A percentile compares a stretch with the other conserved stretches of the same genome.
Conservation (phyloP, 2,329 filamentous ascomycete genomes). For the Fusarium protoensiforme region DNA sequence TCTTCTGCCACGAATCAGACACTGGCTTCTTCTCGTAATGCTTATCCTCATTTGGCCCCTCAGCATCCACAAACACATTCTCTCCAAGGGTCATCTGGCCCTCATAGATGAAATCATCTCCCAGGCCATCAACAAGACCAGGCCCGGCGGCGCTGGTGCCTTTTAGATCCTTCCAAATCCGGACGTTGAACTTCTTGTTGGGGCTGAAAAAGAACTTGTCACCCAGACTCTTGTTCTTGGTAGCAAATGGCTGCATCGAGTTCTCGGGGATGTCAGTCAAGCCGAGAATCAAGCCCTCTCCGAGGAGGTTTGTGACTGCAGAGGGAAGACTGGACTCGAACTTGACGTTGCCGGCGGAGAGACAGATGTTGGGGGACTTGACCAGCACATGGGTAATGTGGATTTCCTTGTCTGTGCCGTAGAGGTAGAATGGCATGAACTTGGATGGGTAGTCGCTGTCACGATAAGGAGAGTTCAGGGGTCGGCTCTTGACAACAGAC, state of each 20-base stretch:
- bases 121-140: conserved; percentile 1
- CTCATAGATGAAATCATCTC: not conserved
- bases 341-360: conserved; percentile 42
- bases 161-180: conserved; percentile 28
- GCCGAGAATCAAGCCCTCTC: conserved; percentile 42
- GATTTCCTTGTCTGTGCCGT: conserved; percentile 48
- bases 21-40: conserved; percentile 16
- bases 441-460: conserved; percentile 48
- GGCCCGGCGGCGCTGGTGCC: conserved; percentile 3
- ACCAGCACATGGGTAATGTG: conserved; percentile 58
- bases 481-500: conserved; percentile 46
- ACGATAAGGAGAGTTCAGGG: conserved; percentile 49
- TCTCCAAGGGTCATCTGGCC: conserved; percentile 14
- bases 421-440: conserved; percentile 59
- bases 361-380: conserved; percentile 53
- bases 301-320: conserved; percentile 20
- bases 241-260: conserved; percentile 52
- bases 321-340: conserved; percentile 17
- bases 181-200: conserved; percentile 7
- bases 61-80: conserved; percentile 36
- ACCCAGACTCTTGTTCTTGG: conserved; percentile 8
- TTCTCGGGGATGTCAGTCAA: conserved; percentile 48
- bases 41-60: conserved; percentile 35
- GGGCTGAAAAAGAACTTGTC: conserved; percentile 29
- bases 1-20: conserved; percentile 34